phyloP scores from a whole-genome alignment of 176 grass and related monocot species.

The Hyparrhenia diplandra region DNA sequence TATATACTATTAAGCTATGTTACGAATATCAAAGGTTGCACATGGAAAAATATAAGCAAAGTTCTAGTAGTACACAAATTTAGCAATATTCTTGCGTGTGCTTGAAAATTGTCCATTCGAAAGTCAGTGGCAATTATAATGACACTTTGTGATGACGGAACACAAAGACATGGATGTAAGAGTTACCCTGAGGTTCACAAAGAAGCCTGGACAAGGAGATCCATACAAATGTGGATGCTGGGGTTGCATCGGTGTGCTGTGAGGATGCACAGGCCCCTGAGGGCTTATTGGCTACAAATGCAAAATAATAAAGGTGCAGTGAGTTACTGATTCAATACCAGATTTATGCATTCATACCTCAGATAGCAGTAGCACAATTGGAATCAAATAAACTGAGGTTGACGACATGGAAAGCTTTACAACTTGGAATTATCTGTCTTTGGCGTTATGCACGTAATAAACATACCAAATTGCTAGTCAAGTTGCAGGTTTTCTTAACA shows the following conservation, averaged over 20 bases:
- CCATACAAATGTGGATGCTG: constrained; percentile 37
- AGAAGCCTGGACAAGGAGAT: constrained; percentile 38
- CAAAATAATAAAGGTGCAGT: constrained; percentile 8
- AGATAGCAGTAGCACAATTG: background rate
- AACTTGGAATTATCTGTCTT: background rate
- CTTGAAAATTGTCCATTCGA: too few species aligned
- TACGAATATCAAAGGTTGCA: background rate
- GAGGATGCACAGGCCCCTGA: constrained; percentile 33
- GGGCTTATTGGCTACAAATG: constrained; percentile 35
- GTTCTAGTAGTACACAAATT: background rate
- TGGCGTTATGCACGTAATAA: background rate
- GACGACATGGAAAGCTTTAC: too few species aligned
- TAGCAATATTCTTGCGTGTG: too few species aligned
- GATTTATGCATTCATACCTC: background rate
- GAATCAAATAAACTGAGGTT: background rate
- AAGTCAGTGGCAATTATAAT: background rate
- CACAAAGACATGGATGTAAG: background rate
- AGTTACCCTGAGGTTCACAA: constrained; percentile 47
- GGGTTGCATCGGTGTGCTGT: constrained; percentile 16
- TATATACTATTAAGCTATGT: background rate
- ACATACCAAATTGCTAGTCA: background rate
- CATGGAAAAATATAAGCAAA: background rate
- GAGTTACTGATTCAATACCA: background rate
- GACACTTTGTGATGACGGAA: background rate
- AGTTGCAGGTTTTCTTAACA: too few species aligned